Evolutionary conservation across 176 grass and related monocot species (phyloP), one percentile per base, ranked within the genome.

Genomic region (Ananas comosus): DNA sequence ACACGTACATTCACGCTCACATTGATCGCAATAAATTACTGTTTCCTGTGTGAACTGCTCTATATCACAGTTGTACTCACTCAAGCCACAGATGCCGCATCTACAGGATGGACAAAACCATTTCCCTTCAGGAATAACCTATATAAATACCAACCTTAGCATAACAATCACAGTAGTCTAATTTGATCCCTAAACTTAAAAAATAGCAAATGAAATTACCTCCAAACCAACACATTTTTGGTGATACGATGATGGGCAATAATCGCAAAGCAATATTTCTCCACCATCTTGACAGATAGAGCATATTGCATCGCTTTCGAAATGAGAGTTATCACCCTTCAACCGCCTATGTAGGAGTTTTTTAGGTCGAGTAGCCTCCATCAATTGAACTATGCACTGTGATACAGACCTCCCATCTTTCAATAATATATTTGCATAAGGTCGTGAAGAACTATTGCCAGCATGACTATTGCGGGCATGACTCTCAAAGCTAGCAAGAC

Each of bases 61-160:
- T 42, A 42, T 64, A 74, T 90, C 74, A 71, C 72, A 61, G 74
- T 79, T 79, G 79, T 83, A 88, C 75, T 80, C 80, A 52, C 91
- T 72, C 11, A 5, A 77, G 64, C 81, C 75, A 78, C 91, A 96
- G 72, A 88, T 78, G 67, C 49, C 64, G 66, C 87, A 96, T 75
- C 77, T 80, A 51, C 87, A 91, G 13, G 74, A 86, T 69, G 91
- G 87, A 53, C 87, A 96, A 73, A 77, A 88, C 87, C 87, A 96
- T 72, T 79, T 85, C 69, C 84, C 82, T 78, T 91, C 69, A 1
- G 82, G 87, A 27, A 64, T 78, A 53, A 33, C 66, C 91, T 96
- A 76, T 69, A 87, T 50, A 47, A 53, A 29, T 13, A 19, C 25
- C 10, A 68, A 76, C 28, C 14, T 66, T 48, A 76, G 51, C 14